phyloP scores from a whole-genome alignment of 805 yeast genomes.

The Yamadazyma insecticola region DNA sequence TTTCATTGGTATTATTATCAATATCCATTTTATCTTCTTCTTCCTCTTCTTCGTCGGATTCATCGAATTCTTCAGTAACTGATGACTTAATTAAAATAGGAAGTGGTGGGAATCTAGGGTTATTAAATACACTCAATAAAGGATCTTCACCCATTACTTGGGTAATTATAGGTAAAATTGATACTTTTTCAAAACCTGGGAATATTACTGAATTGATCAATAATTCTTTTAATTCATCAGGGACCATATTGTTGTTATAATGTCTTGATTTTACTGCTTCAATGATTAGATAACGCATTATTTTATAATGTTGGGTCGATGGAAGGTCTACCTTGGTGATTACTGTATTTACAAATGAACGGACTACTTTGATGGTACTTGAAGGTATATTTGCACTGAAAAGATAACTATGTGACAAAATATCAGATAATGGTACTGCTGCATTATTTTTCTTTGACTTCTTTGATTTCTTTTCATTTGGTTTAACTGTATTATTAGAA shows the following conservation, averaged over 20 bases:
- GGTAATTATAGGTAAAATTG: constrained; percentile 68
- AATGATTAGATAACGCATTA: constrained; percentile 37
- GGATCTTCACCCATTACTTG: constrained; percentile 47
- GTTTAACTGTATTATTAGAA: constrained; percentile 5
- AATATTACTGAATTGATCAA: constrained; percentile 56
- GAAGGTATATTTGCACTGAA: constrained; percentile 42
- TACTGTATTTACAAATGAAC: constrained; percentile 46
- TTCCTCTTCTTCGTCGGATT: constrained; percentile 29
- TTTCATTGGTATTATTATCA: constrained; percentile 19
- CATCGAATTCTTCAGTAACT: constrained; percentile 38
- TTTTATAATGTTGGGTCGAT: constrained; percentile 56
- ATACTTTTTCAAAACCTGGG: constrained; percentile 63
- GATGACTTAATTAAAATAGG: constrained; percentile 20
- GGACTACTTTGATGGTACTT: constrained; percentile 27
- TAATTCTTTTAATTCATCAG: constrained; percentile 28
- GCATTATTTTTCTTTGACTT: constrained; percentile 39
- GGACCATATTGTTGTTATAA: constrained; percentile 16
- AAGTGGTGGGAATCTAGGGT: constrained; percentile 70
- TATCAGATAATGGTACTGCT: constrained; percentile 57
- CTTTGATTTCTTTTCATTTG: constrained; percentile 19
- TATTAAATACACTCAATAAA: constrained; percentile 54
- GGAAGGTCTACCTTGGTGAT: constrained; percentile 51
- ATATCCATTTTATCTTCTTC: constrained; percentile 9
- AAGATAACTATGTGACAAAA: constrained; percentile 59
- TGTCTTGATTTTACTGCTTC: constrained; percentile 30